Conservation (phyloP, 805 yeast species). For the Isabelozyma pseudorhagii region DNA sequence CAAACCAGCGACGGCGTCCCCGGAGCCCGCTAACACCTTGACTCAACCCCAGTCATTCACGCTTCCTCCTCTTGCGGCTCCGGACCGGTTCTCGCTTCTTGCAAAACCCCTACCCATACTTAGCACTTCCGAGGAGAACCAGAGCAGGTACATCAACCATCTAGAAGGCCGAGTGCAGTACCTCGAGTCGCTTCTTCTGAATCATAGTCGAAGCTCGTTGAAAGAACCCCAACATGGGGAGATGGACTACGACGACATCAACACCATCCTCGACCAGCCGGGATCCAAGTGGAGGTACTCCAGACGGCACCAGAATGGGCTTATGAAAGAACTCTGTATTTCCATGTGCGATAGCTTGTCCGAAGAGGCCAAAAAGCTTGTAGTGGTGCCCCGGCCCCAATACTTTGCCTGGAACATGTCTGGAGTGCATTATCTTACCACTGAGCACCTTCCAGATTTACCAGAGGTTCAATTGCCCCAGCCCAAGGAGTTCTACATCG, state of each 20-base stretch:
- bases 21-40: neutral
- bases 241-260: conserved; percentile 10
- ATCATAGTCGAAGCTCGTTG: conserved; percentile 9
- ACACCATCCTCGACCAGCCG: conserved; percentile 17
- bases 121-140: conserved; percentile 6
- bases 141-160: conserved; percentile 24
- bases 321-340: conserved; percentile 39
- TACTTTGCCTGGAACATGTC: conserved; percentile 65
- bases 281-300: conserved; percentile 45
- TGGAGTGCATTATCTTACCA: conserved; percentile 49
- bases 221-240: conserved; percentile 11
- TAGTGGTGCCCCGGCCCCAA: conserved; percentile 53
- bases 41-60: neutral
- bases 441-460: conserved; percentile 29
- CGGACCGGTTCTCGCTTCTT: neutral
- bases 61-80: neutral
- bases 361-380: conserved; percentile 26
- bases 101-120: conserved; percentile 16
- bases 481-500: conserved; percentile 17
- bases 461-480: conserved; percentile 19
- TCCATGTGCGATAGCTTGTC: conserved; percentile 29
- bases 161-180: conserved; percentile 40
- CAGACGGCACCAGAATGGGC: conserved; percentile 43
- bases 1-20: neutral
- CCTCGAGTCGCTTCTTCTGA: conserved; percentile 29